Conservation (phyloP, 495 filamentous ascomycete species). For the Tetracladium marchalianum region DNA sequence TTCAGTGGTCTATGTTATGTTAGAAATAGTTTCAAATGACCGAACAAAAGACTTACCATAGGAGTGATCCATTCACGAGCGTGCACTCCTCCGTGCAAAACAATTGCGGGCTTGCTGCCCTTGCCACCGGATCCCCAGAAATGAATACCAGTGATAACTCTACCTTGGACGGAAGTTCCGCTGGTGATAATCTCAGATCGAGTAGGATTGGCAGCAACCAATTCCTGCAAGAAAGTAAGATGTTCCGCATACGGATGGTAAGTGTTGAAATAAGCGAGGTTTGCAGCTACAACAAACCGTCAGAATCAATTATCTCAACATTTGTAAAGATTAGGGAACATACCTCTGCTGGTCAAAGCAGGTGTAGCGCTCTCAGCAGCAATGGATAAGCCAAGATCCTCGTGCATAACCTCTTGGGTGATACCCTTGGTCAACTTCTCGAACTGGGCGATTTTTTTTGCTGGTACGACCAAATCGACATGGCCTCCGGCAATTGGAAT, state of each 20-base stretch:
- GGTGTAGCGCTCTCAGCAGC: not conserved
- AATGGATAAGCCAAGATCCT: slow-evolving; percentile 5
- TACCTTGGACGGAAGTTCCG: slow-evolving; percentile 40
- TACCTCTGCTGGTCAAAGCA: not conserved
- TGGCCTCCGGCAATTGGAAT: not conserved
- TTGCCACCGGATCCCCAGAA: slow-evolving; percentile 44
- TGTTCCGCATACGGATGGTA: slow-evolving; percentile 24
- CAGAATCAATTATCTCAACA: not conserved
- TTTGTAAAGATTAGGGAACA: not conserved
- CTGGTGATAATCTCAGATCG: slow-evolving; percentile 43
- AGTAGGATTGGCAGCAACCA: slow-evolving; percentile 33
- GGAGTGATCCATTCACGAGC: slow-evolving; percentile 57
- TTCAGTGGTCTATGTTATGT: not conserved
- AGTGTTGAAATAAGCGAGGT: slow-evolving; percentile 4
- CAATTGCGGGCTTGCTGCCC: slow-evolving; percentile 43
- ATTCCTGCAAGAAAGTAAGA: slow-evolving; percentile 38
- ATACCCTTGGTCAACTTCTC: not conserved
- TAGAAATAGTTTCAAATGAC: not conserved
- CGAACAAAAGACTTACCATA: slow-evolving; percentile 20
- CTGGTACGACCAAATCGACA: slow-evolving; percentile 5
- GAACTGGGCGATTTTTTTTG: slow-evolving; percentile 1
- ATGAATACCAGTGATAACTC: slow-evolving; percentile 47
- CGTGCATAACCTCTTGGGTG: slow-evolving; percentile 5
- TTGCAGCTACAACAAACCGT: not conserved
- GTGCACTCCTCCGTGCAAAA: slow-evolving; percentile 54